A percentile compares a stretch with the other conserved stretches of the same genome.
Evolutionary conservation across 768 basidiomycete genomes (phyloP).

Genomic region (Mycena vulgaris): DNA sequence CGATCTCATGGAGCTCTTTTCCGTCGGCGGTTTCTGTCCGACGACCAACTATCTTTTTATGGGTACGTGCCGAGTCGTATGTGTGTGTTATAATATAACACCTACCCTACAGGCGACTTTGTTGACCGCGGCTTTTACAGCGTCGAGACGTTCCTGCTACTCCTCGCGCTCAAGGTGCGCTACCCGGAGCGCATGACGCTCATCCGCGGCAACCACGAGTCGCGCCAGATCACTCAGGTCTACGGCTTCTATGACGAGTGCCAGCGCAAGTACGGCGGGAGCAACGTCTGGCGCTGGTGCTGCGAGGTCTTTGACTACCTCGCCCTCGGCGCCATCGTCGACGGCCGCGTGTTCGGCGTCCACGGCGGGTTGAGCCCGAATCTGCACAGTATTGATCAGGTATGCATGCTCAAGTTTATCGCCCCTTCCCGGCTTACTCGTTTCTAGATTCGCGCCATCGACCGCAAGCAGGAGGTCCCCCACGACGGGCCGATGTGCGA

Average conservation of each 20-base stretch:
- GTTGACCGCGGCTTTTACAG: slow-evolving; percentile 98
- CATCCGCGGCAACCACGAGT: slow-evolving; percentile 98
- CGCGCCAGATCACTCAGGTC: slow-evolving; percentile 96
- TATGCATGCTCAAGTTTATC: slow-evolving; percentile 51
- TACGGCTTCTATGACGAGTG: slow-evolving; percentile 98
- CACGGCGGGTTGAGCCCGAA: slow-evolving; percentile 97
- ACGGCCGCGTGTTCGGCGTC: slow-evolving; percentile 96
- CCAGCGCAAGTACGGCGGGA: slow-evolving; percentile 93
- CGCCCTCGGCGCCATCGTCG: slow-evolving; percentile 95
- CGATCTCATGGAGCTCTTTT: slow-evolving; percentile 96
- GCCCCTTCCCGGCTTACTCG: slow-evolving; percentile 6
- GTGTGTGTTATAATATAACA: no score
- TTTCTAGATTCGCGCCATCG: slow-evolving; percentile 90
- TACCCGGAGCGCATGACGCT: slow-evolving; percentile 98
- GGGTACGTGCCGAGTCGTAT: slow-evolving; percentile 68
- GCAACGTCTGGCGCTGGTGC: slow-evolving; percentile 98
- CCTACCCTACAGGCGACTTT: slow-evolving; percentile 84
- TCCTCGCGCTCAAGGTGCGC: slow-evolving; percentile 95
- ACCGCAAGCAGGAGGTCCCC: slow-evolving; percentile 97
- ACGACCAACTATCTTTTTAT: slow-evolving; percentile 97
- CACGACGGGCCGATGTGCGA: slow-evolving; percentile 99
- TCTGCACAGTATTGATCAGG: slow-evolving; percentile 90
- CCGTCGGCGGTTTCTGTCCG: slow-evolving; percentile 92
- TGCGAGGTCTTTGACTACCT: slow-evolving; percentile 99
- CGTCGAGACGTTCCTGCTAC: slow-evolving; percentile 95